These are phyloP conservation scores for Cenococcum geophilum DNA, from an alignment of 495 filamentous ascomycete genomes.

Conservation along the genomic window DNA sequence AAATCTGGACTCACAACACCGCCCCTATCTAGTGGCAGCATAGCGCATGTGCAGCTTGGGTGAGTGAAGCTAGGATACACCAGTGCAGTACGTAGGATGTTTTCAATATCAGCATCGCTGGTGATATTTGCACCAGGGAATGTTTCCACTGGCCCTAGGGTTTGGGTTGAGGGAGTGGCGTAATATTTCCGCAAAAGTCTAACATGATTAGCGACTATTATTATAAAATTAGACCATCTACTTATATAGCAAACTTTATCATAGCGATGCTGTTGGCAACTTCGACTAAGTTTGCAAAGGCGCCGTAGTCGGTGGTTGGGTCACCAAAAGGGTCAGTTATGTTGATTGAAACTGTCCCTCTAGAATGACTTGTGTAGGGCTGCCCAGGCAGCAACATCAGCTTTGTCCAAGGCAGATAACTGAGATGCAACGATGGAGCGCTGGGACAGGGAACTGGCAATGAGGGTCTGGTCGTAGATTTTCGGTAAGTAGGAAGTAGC, in stretches of 20 bases:
- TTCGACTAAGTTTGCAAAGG: conserved; percentile 47
- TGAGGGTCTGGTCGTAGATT: background rate
- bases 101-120: no score
- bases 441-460: background rate
- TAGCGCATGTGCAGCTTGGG: background rate
- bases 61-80: background rate
- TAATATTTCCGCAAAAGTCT: conserved; percentile 5
- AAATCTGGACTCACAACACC: background rate
- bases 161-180: background rate
- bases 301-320: conserved; percentile 46
- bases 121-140: conserved; percentile 15
- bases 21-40: background rate
- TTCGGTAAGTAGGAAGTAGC: no score
- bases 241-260: conserved; percentile 16
- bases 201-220: no score
- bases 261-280: conserved; percentile 11
- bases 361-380: conserved; percentile 16
- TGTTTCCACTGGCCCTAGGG: conserved; percentile 10
- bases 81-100: background rate
- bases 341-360: conserved; percentile 47
- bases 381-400: no score
- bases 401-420: no score
- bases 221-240: no score
- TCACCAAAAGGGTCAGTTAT: conserved; percentile 26
- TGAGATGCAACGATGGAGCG: no score